These are phyloP conservation scores for Pythium dissotocum DNA, from an alignment of 352 stramenopile species.

Conservation along the genomic window DNA sequence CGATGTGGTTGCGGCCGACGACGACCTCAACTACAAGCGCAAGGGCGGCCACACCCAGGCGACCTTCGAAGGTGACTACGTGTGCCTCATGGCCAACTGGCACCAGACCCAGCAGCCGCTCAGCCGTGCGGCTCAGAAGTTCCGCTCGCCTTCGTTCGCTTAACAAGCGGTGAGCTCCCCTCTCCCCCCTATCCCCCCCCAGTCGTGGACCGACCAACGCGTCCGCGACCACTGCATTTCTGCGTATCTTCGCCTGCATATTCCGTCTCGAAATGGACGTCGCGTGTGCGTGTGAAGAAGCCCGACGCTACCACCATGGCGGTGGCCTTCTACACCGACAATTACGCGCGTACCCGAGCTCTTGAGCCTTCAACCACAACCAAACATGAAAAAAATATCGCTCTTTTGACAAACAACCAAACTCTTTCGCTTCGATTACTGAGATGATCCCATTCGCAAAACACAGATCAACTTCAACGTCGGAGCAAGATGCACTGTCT, in stretches of 20 bases:
- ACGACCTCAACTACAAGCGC: constrained; percentile 81
- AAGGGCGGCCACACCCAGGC: constrained; percentile 82
- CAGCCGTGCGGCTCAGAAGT: constrained; percentile 59
- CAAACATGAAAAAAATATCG: constrained; percentile 1
- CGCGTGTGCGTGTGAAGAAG: constrained; percentile 1
- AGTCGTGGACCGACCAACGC: background rate
- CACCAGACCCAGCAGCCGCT: constrained; percentile 43
- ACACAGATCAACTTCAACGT: background rate
- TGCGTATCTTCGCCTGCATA: background rate
- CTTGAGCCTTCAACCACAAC: background rate
- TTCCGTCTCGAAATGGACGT: background rate
- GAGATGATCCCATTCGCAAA: background rate
- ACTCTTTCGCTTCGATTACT: background rate
- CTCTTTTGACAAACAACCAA: background rate
- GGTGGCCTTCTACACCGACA: background rate
- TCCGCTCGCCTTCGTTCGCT: constrained; percentile 76
- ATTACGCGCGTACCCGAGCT: background rate
- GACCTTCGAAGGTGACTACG: constrained; percentile 84
- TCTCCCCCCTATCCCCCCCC: background rate
- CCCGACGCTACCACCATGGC: background rate
- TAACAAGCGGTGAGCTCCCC: constrained; percentile 25
- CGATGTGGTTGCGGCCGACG: constrained; percentile 69
- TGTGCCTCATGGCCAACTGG: constrained; percentile 86
- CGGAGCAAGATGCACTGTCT: background rate
- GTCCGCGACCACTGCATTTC: background rate